These are phyloP conservation scores for Vaccinium darrowii DNA, from an alignment of 148 eudicot species.

Conservation along the genomic window DNA sequence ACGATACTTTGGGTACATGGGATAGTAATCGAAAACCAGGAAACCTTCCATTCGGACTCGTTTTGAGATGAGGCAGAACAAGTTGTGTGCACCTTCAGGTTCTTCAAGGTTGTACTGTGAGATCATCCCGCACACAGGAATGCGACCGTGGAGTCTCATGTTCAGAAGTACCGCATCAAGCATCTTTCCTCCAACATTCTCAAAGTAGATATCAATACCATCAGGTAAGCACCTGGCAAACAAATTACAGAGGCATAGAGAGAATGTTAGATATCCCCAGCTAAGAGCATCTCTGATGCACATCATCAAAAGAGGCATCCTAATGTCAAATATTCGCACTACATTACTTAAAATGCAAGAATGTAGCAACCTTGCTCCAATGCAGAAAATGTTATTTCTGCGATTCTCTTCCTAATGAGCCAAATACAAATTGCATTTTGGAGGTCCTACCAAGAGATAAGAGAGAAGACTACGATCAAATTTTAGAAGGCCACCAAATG, in stretches of 20 bases:
- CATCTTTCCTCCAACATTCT: slow-evolving; percentile 5
- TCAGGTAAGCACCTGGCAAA: slow-evolving; percentile 3
- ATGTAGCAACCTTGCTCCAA: no score
- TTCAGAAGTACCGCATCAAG: neutral
- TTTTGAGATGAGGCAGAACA: neutral
- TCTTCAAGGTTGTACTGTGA: slow-evolving; percentile 8
- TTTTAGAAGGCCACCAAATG: no score
- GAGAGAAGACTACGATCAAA: no score
- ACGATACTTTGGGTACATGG: neutral
- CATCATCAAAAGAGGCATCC: no score
- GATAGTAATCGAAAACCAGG: neutral
- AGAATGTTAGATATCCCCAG: neutral
- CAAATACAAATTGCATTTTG: no score
- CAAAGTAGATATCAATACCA: neutral
- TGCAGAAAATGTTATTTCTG: no score
- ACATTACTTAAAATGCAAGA: no score
- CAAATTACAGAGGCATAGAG: neutral
- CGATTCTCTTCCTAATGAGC: no score
- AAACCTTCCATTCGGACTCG: neutral
- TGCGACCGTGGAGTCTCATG: slow-evolving; percentile 1
- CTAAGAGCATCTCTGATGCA: neutral
- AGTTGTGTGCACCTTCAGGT: neutral
- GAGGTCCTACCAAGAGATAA: no score
- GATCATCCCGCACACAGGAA: neutral
- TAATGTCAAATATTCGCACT: no score